These are phyloP conservation scores for Lyophyllum semitale DNA, from an alignment of 768 basidiomycete species.

Conservation along the genomic window DNA sequence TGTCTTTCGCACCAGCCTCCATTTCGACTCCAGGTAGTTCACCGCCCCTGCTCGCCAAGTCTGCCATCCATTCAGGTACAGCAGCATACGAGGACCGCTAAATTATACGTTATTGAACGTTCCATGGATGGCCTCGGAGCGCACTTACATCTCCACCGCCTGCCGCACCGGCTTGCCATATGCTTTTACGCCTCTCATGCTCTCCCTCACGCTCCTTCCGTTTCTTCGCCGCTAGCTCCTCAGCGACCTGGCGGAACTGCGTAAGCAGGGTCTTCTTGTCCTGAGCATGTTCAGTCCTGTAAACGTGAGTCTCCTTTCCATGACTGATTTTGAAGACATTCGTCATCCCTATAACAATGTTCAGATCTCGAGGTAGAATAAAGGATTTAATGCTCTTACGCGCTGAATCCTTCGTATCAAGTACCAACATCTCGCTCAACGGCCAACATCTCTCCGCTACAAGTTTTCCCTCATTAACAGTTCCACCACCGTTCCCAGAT, in stretches of 20 bases:
- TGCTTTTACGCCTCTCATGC: constrained; percentile 82
- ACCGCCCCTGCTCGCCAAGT: constrained; percentile 61
- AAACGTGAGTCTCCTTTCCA: constrained; percentile 93
- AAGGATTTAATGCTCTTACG: constrained; percentile 48
- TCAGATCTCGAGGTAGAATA: not conserved
- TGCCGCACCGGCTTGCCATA: constrained; percentile 48
- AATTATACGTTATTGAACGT: not conserved
- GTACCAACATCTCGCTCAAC: constrained; percentile 89
- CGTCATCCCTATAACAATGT: constrained; percentile 59
- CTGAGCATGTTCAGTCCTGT: constrained; percentile 75
- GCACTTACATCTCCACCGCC: constrained; percentile 42
- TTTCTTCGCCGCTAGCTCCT: constrained; percentile 85
- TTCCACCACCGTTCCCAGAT: constrained; percentile 31
- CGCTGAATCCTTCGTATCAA: constrained; percentile 94
- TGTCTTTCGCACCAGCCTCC: constrained; percentile 59
- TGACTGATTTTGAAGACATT: constrained; percentile 96
- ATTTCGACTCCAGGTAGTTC: constrained; percentile 41
- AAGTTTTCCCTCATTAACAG: constrained; percentile 69
- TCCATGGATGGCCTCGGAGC: not conserved
- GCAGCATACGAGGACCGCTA: constrained; percentile 44
- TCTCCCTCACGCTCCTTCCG: constrained; percentile 94
- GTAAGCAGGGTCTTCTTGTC: constrained; percentile 88
- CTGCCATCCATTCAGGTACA: constrained; percentile 77
- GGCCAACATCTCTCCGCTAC: constrained; percentile 95
- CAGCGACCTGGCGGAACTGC: constrained; percentile 90